Base-by-base conservation (phyloP, 148 eudicot genomes). In the Dysphania ambrosioides region DNA sequence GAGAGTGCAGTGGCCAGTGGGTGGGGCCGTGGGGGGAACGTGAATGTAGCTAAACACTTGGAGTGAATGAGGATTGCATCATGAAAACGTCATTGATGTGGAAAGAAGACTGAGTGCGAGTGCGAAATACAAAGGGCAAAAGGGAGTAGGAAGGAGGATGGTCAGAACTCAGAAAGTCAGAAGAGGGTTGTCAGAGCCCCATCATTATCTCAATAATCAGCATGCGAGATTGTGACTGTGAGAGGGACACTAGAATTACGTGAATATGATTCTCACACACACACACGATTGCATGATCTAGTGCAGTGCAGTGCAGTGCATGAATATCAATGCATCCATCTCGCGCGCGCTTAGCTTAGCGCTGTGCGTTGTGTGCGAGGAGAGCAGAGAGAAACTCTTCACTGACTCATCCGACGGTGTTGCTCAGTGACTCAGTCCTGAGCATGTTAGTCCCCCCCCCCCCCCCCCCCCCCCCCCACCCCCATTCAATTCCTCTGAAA, bases 191-290 rank as follows among this genome's bases (percentile, higher is more conserved):
- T 72, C 78, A 79, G 75, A 69, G 82, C 71, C 82, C 78, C 70
- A 79, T 75, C 78, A 79, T 79, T 79, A 66, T 79, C 75, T 79
- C 75, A 79, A 75, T 79, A 69, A 79, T 79, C 41, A 70, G 13
- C 82, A 55, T 75, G 78, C 60, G 78, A 73, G 72, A 66, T n/a
- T n/a, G 34, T 24, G 78, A 79, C 68, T 42, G 67, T 55, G 10
- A 7, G 26, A n/a, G n/a, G n/a, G n/a, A n/a, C n/a, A n/a, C n/a
- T n/a, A n/a, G n/a, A n/a, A 19, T 24, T 56, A 53, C 8, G 40
- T 36, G 40, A 36, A 36, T 2, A 36, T 36, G 2, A 36, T 36
- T 36, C 40, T 4, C n/a, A n/a, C 40, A 36, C 40, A 1, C 40
- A 36, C 40, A 53, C 61, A 56, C 35, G 26, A 16, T 31, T 2